Evolutionary conservation across 2,329 filamentous ascomycete genomes (phyloP), one percentile per base, ranked within the genome.

Genomic region (Sclerotinia nivalis): DNA sequence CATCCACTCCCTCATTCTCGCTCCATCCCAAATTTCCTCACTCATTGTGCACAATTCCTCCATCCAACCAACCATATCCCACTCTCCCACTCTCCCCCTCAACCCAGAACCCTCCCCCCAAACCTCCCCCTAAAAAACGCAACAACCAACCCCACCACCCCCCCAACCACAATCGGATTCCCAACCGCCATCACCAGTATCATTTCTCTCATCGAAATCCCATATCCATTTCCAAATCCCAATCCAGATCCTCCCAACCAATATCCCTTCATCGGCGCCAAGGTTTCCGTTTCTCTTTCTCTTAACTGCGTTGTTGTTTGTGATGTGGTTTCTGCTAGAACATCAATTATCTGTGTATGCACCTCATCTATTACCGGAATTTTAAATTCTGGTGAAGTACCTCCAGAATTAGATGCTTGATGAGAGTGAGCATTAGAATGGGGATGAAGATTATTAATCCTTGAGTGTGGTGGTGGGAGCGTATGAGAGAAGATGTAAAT

Each of bases 401-500:
- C 20, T 61, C 43, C 9, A 0, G 10, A 47, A 7, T 6, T 9
- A 4, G 47, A 9, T 40, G 5, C 31, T 9, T 47, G 28, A 25
- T 37, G 12, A 2, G 28, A 10, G 8, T 3, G 22, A 2, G 31
- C 31, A 1, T 20, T 56, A 10, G 37, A 49, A 22, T 43, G 22
- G 10, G 4, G 34, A 13, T 13, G 34, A 15, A 34, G 50, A 4
- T 22, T 22, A 18, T 40, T 6, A 6, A 6, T n/a, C 0, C 9
- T 37, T 37, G n/a, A 13, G 22, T n/a, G 43, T 1, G 9, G 18
- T 4, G 25, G 7, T 3, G 34, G 34, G 20, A 66, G 49, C 10
- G 34, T 58, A 13, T 6, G 25, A 9, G 34, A 66, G 40, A 66
- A 68, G 66, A 68, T 15, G n/a, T 37, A 28, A 10, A 68, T 68